Evolutionary conservation across 2,329 filamentous ascomycete species (phyloP).

Genomic region (Colletotrichum sidae): DNA sequence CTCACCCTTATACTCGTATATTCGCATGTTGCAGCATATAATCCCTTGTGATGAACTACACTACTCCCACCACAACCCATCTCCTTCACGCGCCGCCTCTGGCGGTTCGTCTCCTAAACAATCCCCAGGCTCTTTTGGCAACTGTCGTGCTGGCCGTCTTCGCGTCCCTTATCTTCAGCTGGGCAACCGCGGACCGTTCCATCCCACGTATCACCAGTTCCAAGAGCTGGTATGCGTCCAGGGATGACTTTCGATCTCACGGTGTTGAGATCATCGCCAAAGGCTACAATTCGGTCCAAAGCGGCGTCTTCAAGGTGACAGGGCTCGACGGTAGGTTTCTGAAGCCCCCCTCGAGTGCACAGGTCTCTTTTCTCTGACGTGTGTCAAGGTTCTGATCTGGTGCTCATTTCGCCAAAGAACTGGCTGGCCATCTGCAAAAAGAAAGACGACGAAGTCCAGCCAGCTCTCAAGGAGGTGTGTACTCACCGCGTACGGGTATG

Average conservation of each 20-base stretch:
- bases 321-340: slow-evolving; percentile 19
- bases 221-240: slow-evolving; percentile 26
- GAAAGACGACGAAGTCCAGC: slow-evolving; percentile 28
- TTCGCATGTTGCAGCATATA: too few relatives aligned
- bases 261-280: slow-evolving; percentile 35
- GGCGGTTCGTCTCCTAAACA: not conserved
- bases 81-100: slow-evolving; percentile 13
- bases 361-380: not conserved
- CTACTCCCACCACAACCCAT: not conserved
- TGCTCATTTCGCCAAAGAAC: slow-evolving; percentile 22
- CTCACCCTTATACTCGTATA: too few relatives aligned
- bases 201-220: slow-evolving; percentile 28
- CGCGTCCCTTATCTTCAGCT: not conserved
- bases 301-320: slow-evolving; percentile 27
- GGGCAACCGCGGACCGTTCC: not conserved
- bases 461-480: slow-evolving; percentile 27
- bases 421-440: slow-evolving; percentile 31
- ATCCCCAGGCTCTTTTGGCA: not conserved
- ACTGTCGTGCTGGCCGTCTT: not conserved
- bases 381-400: slow-evolving; percentile 24
- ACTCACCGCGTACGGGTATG: accelerated
- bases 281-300: slow-evolving; percentile 17
- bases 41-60: not conserved
- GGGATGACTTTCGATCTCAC: slow-evolving; percentile 23
- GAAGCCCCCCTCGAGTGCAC: accelerated